These are phyloP conservation scores for Aspergillus affinis DNA, from an alignment of 495 filamentous ascomycete species.

Conservation along the genomic window DNA sequence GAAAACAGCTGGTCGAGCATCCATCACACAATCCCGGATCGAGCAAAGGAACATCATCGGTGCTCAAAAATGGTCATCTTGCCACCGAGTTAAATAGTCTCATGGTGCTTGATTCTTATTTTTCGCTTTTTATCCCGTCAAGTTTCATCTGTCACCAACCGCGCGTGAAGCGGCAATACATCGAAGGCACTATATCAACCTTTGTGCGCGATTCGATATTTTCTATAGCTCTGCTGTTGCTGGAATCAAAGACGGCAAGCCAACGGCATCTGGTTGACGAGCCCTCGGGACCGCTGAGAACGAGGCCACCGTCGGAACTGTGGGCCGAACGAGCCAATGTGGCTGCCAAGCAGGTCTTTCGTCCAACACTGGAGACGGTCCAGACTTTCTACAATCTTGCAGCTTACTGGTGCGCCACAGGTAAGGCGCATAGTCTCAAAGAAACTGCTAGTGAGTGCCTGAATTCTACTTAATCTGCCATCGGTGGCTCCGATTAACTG, in stretches of 20 bases:
- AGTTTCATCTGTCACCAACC: conserved; percentile 4
- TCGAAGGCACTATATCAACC: not conserved
- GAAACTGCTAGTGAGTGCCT: conserved; percentile 2
- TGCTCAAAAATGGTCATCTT: not conserved
- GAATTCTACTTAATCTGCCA: not conserved
- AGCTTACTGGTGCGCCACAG: conserved; percentile 4
- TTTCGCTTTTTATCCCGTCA: conserved; percentile 6
- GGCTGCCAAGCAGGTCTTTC: not conserved
- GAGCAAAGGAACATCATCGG: not conserved
- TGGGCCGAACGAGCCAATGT: conserved; percentile 1
- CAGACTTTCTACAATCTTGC: conserved; percentile 2
- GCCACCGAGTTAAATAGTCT: not conserved
- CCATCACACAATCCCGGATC: not conserved
- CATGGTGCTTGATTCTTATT: conserved; percentile 2
- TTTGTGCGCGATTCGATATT: conserved; percentile 4
- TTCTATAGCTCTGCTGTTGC: conserved; percentile 1
- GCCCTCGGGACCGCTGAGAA: not conserved
- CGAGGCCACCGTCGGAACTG: not conserved
- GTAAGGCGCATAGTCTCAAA: not conserved
- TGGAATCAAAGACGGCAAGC: not conserved
- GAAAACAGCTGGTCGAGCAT: not conserved
- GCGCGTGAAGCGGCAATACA: not conserved
- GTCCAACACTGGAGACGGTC: not conserved
- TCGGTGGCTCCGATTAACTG: not conserved
- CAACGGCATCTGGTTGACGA: not conserved